Percentiles rank a stretch among this genome's conserved stretches.
Conservation (phyloP, 768 basidiomycete species). For the Tulasnella sp. region DNA sequence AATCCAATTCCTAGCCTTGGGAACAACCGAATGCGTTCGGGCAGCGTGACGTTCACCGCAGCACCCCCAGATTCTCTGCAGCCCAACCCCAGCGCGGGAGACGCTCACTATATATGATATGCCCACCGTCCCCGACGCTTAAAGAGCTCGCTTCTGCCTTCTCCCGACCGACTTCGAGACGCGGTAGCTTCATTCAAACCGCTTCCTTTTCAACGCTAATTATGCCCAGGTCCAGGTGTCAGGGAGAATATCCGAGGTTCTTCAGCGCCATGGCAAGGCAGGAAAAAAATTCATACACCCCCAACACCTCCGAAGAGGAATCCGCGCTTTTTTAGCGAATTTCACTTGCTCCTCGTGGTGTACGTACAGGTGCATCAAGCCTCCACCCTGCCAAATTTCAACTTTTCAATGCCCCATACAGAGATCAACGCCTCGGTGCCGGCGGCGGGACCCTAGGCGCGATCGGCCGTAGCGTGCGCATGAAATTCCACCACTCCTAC, state of each 20-base stretch:
- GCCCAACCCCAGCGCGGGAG: neutral
- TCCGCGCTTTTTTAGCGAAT: neutral
- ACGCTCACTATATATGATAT: neutral
- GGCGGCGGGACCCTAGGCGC: neutral
- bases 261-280: neutral
- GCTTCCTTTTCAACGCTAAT: neutral
- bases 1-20: too few species aligned
- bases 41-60: neutral
- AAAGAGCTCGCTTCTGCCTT: neutral
- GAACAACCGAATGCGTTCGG: too few species aligned
- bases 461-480: neutral
- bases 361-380: neutral
- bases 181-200: neutral
- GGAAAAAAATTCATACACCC: neutral
- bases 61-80: neutral
- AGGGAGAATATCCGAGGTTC: neutral
- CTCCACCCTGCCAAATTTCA: neutral
- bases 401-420: neutral
- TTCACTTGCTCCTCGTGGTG: neutral
- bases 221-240: neutral
- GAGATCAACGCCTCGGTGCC: neutral
- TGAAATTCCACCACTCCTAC: neutral
- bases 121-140: neutral
- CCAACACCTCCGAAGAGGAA: neutral
- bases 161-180: neutral